Conservation (phyloP, 2,329 filamentous ascomycete genomes). For the Xylariaceae sp. region DNA sequence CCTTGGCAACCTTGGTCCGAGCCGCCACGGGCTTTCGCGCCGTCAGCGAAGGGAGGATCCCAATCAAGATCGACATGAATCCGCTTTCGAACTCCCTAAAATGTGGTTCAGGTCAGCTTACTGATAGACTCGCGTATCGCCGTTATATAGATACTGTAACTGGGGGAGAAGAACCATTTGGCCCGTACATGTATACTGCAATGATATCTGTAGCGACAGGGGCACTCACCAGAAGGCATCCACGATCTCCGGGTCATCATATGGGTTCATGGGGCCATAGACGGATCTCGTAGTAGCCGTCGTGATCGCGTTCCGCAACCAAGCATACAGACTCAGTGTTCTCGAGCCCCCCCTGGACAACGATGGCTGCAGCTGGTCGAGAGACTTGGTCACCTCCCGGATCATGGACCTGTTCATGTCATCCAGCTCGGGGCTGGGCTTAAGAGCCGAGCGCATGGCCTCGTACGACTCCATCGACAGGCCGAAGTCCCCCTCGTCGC, state of each 20-base stretch:
- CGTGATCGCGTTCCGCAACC: constrained; percentile 30
- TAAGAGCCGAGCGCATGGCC: constrained; percentile 30
- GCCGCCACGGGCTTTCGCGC: constrained; percentile 30
- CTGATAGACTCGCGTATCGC: neutral
- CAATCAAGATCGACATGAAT: constrained; percentile 22
- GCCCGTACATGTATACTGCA: too few species aligned
- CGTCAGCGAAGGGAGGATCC: constrained; percentile 26
- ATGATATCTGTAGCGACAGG: neutral
- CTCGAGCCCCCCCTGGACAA: constrained; percentile 9
- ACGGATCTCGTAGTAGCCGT: constrained; percentile 35
- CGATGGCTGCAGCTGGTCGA: constrained; percentile 16
- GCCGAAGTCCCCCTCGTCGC: constrained; percentile 31
- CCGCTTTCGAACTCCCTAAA: constrained; percentile 22
- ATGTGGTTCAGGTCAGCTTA: constrained; percentile 4
- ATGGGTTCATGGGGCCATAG: constrained; percentile 39
- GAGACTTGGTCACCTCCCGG: constrained; percentile 25
- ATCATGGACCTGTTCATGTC: constrained; percentile 33
- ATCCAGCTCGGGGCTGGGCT: constrained; percentile 29
- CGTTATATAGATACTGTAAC: too few species aligned
- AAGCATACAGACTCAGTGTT: constrained; percentile 18
- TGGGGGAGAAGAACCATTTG: too few species aligned
- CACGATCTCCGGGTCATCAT: constrained; percentile 30
- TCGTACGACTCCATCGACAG: constrained; percentile 26
- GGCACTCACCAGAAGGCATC: constrained; percentile 34
- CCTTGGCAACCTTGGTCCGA: constrained; percentile 31